phyloP scores from a whole-genome alignment of 106 monocot species.

The Vanilla planifolia region DNA sequence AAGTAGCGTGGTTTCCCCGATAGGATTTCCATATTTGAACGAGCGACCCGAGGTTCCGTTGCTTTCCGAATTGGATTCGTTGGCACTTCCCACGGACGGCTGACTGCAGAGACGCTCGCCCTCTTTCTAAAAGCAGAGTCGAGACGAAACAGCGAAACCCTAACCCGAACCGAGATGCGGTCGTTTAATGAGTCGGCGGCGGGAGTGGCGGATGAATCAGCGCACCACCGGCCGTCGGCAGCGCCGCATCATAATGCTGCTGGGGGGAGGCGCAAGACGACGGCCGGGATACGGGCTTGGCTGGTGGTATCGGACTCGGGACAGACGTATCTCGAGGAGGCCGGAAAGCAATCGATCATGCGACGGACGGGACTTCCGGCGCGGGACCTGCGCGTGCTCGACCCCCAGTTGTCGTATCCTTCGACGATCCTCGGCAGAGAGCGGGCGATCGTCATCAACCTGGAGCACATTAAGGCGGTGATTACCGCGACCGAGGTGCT shows the following conservation, averaged over 20 bases:
- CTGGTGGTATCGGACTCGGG: slow-evolving; percentile 37
- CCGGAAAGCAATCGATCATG: slow-evolving; percentile 64
- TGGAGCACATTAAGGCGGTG: slow-evolving; percentile 53
- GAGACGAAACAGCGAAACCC: no score
- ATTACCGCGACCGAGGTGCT: slow-evolving; percentile 53
- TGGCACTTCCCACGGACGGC: no score
- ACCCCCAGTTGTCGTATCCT: slow-evolving; percentile 53
- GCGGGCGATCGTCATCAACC: slow-evolving; percentile 53
- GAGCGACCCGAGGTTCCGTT: no score
- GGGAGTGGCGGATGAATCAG: neutral
- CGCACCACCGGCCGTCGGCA: neutral
- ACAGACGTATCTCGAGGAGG: slow-evolving; percentile 26
- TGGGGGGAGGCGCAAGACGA: slow-evolving; percentile 21
- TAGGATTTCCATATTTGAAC: no score
- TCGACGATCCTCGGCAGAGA: slow-evolving; percentile 57
- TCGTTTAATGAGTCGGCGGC: neutral
- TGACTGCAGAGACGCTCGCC: no score
- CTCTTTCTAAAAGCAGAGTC: no score
- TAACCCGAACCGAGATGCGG: slow-evolving; percentile 8
- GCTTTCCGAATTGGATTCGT: no score
- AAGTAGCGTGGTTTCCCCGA: no score
- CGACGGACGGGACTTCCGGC: slow-evolving; percentile 39
- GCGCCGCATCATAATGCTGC: neutral
- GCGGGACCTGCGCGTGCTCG: slow-evolving; percentile 46
- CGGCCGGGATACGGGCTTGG: slow-evolving; percentile 27